Percentiles rank a stretch among this genome's conserved stretches.
These are phyloP conservation scores for Cercospora berteroae DNA, from an alignment of 2,329 filamentous ascomycete species.

Conservation along the genomic window DNA sequence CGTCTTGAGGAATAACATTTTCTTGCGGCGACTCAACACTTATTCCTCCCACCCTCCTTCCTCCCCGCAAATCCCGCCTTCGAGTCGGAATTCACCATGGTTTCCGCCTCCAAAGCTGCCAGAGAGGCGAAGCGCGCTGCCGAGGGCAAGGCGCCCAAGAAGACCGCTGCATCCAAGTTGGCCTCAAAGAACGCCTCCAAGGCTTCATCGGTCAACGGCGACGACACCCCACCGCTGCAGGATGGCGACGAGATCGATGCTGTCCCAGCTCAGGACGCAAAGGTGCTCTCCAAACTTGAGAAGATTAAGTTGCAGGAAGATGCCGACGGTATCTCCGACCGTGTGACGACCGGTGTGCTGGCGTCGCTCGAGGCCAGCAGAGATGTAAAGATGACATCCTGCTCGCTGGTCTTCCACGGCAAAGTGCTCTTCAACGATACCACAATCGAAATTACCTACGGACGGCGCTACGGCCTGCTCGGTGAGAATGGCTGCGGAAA, in stretches of 20 bases:
- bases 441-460: conserved; percentile 88
- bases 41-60: neutral
- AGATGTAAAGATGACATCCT: conserved; percentile 95
- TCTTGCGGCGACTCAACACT: conserved; percentile 6
- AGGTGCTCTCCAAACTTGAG: conserved; percentile 74
- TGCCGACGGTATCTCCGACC: conserved; percentile 91
- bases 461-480: conserved; percentile 87
- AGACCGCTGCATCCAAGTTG: conserved; percentile 71
- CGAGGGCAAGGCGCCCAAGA: conserved; percentile 70
- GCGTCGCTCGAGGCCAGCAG: conserved; percentile 79
- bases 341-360: conserved; percentile 96
- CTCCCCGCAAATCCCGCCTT: conserved; percentile 4
- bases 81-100: conserved; percentile 49
- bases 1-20: conserved; percentile 4
- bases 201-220: conserved; percentile 65
- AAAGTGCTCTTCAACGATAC: conserved; percentile 93
- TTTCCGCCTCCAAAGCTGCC: conserved; percentile 67
- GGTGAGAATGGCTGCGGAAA: conserved; percentile 99
- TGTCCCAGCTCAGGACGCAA: conserved; percentile 48
- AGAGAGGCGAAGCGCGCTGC: conserved; percentile 64
- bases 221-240: conserved; percentile 60
- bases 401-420: conserved; percentile 95
- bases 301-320: conserved; percentile 91
- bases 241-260: conserved; percentile 59
- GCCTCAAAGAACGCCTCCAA: conserved; percentile 66